Evolutionary conservation across 139 green algal species (phyloP).

Genomic region (Pleodorina starrii): DNA sequence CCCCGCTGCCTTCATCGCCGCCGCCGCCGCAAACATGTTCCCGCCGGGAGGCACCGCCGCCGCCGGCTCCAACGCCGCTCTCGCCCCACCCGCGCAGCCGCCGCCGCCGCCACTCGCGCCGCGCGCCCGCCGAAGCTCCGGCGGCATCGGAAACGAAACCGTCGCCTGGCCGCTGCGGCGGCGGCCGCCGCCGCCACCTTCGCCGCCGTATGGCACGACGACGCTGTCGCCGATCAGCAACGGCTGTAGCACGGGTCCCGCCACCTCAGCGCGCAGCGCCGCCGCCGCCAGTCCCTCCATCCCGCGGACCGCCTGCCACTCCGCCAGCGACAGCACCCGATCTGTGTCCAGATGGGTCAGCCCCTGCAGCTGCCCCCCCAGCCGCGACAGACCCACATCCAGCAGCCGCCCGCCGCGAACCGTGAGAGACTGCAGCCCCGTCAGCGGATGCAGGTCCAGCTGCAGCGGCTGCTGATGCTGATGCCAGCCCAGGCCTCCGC

Average conservation of each 20-base stretch:
- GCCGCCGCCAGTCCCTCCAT: conserved; percentile 10
- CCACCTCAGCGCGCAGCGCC: not conserved
- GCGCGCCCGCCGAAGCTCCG: not conserved
- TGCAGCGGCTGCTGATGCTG: not conserved
- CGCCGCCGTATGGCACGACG: not conserved
- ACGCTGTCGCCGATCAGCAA: not conserved
- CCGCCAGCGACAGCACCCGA: not conserved
- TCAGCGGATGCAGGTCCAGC: conserved; percentile 2
- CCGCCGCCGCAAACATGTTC: not conserved
- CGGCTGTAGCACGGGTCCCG: not conserved
- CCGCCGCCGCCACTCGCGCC: not conserved
- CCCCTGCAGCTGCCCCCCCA: not conserved
- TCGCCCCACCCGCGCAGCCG: not conserved
- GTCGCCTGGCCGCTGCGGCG: not conserved
- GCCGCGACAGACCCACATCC: not conserved
- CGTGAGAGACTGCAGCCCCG: not conserved
- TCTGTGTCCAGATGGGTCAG: not conserved
- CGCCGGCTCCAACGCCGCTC: not conserved
- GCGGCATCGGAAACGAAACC: not conserved
- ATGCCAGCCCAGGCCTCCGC: not conserved
- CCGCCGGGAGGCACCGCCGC: not conserved
- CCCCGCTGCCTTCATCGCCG: not conserved
- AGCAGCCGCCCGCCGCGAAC: not conserved
- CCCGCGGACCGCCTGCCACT: not conserved
- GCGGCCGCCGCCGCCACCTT: too few species aligned